These are phyloP conservation scores for Aureobasidium leucospermi DNA, from an alignment of 2,329 filamentous ascomycete species.

Conservation along the genomic window DNA sequence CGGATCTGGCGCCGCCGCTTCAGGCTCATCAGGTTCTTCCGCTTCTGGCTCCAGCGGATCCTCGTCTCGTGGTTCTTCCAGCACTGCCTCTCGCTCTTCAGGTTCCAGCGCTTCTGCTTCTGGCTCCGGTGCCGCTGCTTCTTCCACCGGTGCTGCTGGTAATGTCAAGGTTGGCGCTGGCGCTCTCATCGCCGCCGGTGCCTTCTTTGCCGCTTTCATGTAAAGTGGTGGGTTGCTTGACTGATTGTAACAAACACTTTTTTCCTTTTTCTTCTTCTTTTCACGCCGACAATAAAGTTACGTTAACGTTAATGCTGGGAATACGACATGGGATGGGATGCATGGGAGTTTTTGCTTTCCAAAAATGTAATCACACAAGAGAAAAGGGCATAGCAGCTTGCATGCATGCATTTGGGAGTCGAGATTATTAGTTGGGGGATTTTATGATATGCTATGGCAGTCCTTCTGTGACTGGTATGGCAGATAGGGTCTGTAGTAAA, in stretches of 20 bases:
- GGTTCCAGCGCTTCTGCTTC: constrained; percentile 17
- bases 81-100: constrained; percentile 9
- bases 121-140: constrained; percentile 17
- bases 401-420: too few species aligned
- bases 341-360: not conserved
- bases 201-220: constrained; percentile 30
- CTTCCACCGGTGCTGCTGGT: constrained; percentile 21
- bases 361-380: too few species aligned
- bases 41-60: not conserved
- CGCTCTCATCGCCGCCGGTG: constrained; percentile 30
- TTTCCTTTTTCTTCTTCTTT: not conserved
- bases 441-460: too few species aligned
- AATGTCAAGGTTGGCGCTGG: constrained; percentile 27
- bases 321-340: not conserved
- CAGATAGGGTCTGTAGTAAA: too few species aligned
- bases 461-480: too few species aligned
- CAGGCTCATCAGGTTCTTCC: not conserved
- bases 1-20: constrained; percentile 8
- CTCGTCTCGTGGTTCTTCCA: not conserved
- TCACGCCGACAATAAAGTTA: not conserved
- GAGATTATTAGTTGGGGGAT: too few species aligned
- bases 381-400: too few species aligned
- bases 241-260: not conserved
- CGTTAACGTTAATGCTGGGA: not conserved
- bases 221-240: constrained; percentile 17